These are phyloP conservation scores for Spizellomyces sp. DNA, from an alignment of 192 early-diverging fungal species.

Conservation along the genomic window DNA sequence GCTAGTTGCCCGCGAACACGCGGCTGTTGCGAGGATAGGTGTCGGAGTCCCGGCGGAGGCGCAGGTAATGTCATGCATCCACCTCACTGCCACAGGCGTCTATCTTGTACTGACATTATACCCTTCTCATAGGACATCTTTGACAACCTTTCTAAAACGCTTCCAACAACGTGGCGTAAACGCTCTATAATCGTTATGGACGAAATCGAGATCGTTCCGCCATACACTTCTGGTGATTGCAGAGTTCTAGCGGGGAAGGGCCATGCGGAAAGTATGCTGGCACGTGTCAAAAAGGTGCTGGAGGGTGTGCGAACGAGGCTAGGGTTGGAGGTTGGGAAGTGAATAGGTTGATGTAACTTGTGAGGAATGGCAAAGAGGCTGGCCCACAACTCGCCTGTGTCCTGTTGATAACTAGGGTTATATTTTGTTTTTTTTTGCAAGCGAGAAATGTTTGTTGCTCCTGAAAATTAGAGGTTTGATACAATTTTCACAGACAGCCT, in stretches of 20 bases:
- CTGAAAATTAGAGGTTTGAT: no score
- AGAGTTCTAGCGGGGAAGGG: conserved; percentile 15
- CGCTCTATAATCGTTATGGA: conserved; percentile 52
- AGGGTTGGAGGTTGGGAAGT: conserved; percentile 1
- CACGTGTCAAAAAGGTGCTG: conserved; percentile 47
- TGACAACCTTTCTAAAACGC: conserved; percentile 54
- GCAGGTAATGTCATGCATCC: conserved; percentile 37
- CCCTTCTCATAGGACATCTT: conserved; percentile 41
- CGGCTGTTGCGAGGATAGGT: conserved; percentile 37
- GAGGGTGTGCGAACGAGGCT: conserved; percentile 33
- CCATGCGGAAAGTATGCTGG: conserved; percentile 15
- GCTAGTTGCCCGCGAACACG: conserved; percentile 14
- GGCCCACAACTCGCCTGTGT: no score
- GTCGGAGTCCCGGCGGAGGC: conserved; percentile 41
- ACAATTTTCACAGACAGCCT: no score
- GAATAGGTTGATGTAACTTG: no score
- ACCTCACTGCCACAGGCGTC: background rate
- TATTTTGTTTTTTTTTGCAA: no score
- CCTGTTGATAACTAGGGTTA: no score
- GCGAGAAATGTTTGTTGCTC: no score
- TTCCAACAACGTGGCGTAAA: conserved; percentile 49
- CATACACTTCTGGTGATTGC: conserved; percentile 43
- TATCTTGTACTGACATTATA: background rate
- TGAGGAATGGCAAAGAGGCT: no score
- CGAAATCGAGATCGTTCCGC: conserved; percentile 48